Evolutionary conservation across 345 rosid genomes (phyloP).

Genomic region (Bretschneidera sinensis): DNA sequence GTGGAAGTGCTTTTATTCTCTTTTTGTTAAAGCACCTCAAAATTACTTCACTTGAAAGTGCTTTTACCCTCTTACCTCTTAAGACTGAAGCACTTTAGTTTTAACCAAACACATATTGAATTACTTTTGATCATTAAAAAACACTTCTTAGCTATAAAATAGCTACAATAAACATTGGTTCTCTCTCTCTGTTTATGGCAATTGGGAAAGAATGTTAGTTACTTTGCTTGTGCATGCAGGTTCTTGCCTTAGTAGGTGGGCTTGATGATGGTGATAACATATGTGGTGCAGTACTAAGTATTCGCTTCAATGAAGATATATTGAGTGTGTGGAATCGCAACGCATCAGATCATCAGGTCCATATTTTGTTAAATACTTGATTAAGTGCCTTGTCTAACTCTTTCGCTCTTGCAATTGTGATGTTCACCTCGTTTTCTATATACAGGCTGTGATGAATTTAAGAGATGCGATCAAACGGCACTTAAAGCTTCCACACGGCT

Average conservation of each 20-base stretch:
- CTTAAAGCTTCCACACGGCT: conserved; percentile 81
- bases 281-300: conserved; percentile 92
- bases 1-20: no score
- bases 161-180: no score
- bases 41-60: no score
- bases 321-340: conserved; percentile 88
- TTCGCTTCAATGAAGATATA: conserved; percentile 92
- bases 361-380: neutral
- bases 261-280: conserved; percentile 77
- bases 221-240: conserved; percentile 36
- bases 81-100: no score
- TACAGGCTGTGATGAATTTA: conserved; percentile 85
- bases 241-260: conserved; percentile 86
- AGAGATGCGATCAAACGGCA: conserved; percentile 86
- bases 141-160: no score
- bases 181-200: no score
- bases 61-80: no score
- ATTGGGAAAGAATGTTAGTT: no score
- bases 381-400: neutral
- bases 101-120: no score
- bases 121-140: no score
- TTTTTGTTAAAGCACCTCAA: no score
- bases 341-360: conserved; percentile 90
- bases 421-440: neutral
- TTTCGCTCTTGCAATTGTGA: neutral